Conservation (phyloP, 1,284 basidiomycete species). For the Ceratobasidium sp. region DNA sequence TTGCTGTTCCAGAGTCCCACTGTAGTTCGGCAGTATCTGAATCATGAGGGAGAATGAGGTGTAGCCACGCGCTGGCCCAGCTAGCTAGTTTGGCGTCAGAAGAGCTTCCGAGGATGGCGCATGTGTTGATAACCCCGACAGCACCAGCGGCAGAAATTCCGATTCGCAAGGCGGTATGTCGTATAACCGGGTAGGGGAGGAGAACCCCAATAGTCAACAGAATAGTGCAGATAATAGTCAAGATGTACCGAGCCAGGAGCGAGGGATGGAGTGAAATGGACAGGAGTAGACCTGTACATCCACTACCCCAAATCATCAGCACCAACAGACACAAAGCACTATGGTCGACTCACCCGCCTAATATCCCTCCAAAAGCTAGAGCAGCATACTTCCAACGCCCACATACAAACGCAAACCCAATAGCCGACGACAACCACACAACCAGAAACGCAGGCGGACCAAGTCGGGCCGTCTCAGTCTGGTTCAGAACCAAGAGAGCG, state of each 20-base stretch:
- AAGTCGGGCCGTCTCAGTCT: conserved; percentile 62
- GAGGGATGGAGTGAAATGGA: conserved; percentile 71
- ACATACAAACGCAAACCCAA: conserved; percentile 62
- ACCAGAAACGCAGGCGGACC: conserved; percentile 67
- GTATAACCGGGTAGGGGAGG: conserved; percentile 62
- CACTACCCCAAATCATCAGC: conserved; percentile 57
- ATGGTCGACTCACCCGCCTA: conserved; percentile 64
- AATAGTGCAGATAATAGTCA: conserved; percentile 62
- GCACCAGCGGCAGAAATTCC: conserved; percentile 67
- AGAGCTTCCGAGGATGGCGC: conserved; percentile 62
- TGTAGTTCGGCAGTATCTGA: conserved; percentile 56
- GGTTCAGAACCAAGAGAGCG: conserved; percentile 67
- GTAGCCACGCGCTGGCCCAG: conserved; percentile 75
- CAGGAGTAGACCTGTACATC: conserved; percentile 63
- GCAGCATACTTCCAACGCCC: conserved; percentile 66
- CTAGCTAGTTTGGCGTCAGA: conserved; percentile 58
- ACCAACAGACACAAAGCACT: neutral
- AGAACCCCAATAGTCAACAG: conserved; percentile 61
- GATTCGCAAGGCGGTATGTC: conserved; percentile 65
- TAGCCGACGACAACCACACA: conserved; percentile 68
- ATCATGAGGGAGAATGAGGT: conserved; percentile 56
- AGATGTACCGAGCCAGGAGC: conserved; percentile 66
- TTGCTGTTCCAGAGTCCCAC: conserved; percentile 69
- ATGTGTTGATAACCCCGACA: conserved; percentile 67
- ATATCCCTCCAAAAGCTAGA: conserved; percentile 61